Conservation (phyloP, 208 protist genomes). For the Leishmania martiniquensis region DNA sequence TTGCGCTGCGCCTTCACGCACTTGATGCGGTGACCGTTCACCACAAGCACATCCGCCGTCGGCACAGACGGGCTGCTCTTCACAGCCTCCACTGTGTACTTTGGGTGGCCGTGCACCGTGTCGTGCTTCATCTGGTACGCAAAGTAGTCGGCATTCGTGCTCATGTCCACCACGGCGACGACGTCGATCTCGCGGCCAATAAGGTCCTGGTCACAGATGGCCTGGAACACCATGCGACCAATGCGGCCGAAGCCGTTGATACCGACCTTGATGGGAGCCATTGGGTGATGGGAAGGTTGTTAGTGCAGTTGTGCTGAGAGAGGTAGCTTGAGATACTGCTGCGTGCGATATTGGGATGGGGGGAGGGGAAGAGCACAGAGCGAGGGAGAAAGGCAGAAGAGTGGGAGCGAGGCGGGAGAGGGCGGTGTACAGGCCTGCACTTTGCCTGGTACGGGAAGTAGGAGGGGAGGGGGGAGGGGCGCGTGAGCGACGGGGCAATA, state of each 20-base stretch:
- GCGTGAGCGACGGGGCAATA: no score
- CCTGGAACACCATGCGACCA: conserved; percentile 97
- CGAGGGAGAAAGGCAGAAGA: no score
- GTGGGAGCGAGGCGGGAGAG: neutral
- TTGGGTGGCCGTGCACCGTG: conserved; percentile 95
- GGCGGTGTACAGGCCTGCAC: neutral
- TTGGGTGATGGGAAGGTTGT: conserved; percentile 11
- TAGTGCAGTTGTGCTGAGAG: conserved; percentile 3
- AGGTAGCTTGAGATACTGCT: neutral
- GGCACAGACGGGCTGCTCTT: conserved; percentile 71
- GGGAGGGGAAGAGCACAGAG: neutral
- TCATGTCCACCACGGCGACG: conserved; percentile 97
- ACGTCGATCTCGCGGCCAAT: conserved; percentile 86
- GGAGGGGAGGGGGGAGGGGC: neutral
- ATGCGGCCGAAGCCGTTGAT: conserved; percentile 99
- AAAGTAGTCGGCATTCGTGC: conserved; percentile 97
- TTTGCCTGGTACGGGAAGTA: neutral
- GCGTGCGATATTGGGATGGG: neutral
- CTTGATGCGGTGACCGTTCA: conserved; percentile 82
- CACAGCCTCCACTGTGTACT: conserved; percentile 64
- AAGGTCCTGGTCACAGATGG: conserved; percentile 72
- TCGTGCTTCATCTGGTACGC: conserved; percentile 97
- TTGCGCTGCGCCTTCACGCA: conserved; percentile 86
- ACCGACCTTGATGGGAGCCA: conserved; percentile 88
- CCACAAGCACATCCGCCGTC: conserved; percentile 79